Conservation (phyloP, 371 early-diverging fungal genomes). For the Mucor indicus region DNA sequence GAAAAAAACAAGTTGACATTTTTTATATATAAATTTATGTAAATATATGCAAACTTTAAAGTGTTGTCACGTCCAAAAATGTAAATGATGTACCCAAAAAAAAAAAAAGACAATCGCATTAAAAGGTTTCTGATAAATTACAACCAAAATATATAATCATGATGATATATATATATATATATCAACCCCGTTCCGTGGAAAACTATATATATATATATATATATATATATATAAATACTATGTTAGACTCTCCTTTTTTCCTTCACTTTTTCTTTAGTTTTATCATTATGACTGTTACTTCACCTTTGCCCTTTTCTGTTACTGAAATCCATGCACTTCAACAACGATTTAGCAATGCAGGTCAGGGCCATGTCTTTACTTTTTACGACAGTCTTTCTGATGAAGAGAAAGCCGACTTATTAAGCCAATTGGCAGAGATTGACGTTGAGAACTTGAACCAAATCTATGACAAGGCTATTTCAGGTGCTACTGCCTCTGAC, state of each 20-base stretch:
- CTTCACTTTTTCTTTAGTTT: not conserved
- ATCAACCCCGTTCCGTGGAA: conserved; percentile 3
- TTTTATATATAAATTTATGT: too few species aligned
- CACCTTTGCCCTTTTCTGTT: conserved; percentile 2
- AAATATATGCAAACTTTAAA: too few species aligned
- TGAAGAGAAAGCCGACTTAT: conserved; percentile 54
- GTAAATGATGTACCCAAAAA: too few species aligned
- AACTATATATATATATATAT: not conserved
- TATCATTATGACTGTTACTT: conserved; percentile 4
- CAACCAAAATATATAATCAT: too few species aligned
- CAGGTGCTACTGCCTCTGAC: conserved; percentile 33
- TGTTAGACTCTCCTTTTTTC: not conserved
- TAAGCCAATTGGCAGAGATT: conserved; percentile 63
- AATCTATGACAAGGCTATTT: conserved; percentile 71
- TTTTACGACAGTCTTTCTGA: conserved; percentile 68
- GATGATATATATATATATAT: too few species aligned
- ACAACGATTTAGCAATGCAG: conserved; percentile 66
- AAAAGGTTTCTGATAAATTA: too few species aligned
- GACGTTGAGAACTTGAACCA: conserved; percentile 77
- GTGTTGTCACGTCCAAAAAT: too few species aligned
- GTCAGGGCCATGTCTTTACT: conserved; percentile 86
- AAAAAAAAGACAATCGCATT: too few species aligned
- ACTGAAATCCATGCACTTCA: conserved; percentile 44
- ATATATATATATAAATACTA: not conserved
- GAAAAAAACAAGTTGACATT: too few species aligned